phyloP scores from a whole-genome alignment of 805 yeast genomes.

The Cyberlindnera bimundalis region DNA sequence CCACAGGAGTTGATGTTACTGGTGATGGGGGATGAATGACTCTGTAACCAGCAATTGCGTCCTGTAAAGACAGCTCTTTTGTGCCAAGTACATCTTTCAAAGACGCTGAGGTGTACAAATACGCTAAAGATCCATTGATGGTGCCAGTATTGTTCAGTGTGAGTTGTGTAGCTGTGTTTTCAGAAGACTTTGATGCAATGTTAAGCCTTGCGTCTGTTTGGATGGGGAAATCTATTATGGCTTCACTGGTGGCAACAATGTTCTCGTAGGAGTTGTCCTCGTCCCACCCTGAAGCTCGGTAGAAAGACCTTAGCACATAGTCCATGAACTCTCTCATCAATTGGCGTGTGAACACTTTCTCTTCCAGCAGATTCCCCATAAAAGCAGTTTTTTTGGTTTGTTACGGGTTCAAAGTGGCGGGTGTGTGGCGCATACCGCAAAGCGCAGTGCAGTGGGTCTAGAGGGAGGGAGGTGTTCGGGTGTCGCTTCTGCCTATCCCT shows the following conservation, averaged over 20 bases:
- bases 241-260: conserved; percentile 65
- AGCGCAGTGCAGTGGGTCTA: too few relatives aligned
- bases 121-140: conserved; percentile 80
- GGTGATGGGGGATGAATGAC: conserved; percentile 42
- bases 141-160: conserved; percentile 60
- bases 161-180: conserved; percentile 67
- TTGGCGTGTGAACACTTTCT: too few relatives aligned
- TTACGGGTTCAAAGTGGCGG: too few relatives aligned
- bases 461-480: too few relatives aligned
- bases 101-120: conserved; percentile 66
- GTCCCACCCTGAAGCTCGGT: conserved; percentile 71
- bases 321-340: conserved; percentile 75
- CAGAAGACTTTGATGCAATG: conserved; percentile 67
- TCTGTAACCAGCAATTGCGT: conserved; percentile 66
- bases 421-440: too few relatives aligned
- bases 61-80: conserved; percentile 52
- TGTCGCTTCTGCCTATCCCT: too few relatives aligned
- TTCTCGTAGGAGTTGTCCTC: conserved; percentile 74
- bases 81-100: conserved; percentile 51
- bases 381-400: too few relatives aligned
- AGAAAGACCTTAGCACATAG: conserved; percentile 70
- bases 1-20: conserved; percentile 28
- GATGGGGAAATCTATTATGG: conserved; percentile 65
- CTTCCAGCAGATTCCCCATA: too few relatives aligned
- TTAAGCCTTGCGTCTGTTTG: conserved; percentile 66